These are phyloP conservation scores for Neospermospora avenae DNA, from an alignment of 2,329 filamentous ascomycete genomes.

Conservation along the genomic window DNA sequence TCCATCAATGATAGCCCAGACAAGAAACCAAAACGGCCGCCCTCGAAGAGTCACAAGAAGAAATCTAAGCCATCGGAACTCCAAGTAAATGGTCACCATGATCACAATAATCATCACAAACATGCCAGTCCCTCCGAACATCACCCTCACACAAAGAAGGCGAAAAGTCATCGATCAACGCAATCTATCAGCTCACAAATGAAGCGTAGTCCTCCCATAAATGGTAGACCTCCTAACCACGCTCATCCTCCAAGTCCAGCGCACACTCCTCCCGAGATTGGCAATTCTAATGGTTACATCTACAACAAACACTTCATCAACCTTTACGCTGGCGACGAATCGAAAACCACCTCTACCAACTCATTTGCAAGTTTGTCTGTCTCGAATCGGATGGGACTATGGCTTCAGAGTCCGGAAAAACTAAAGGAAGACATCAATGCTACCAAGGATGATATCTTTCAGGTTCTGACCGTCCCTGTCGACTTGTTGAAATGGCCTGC, in stretches of 20 bases:
- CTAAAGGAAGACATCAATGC: conserved; percentile 67
- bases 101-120: conserved; percentile 49
- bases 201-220: conserved; percentile 62
- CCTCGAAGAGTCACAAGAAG: conserved; percentile 83
- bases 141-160: conserved; percentile 66
- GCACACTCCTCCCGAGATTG: conserved; percentile 66
- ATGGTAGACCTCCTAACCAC: conserved; percentile 53
- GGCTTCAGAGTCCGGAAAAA: conserved; percentile 72
- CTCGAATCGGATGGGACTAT: conserved; percentile 70
- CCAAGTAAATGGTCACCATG: conserved; percentile 64
- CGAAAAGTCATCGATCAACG: conserved; percentile 78
- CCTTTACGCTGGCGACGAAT: conserved; percentile 1
- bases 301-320: conserved; percentile 59
- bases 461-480: conserved; percentile 36
- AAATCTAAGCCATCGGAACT: conserved; percentile 70
- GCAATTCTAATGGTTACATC: conserved; percentile 62
- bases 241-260: conserved; percentile 69
- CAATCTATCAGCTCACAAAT: conserved; percentile 71
- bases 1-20: conserved; percentile 49
- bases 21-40: conserved; percentile 70
- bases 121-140: conserved; percentile 44
- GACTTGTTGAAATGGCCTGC: conserved; percentile 31
- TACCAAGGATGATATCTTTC: conserved; percentile 65
- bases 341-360: conserved; percentile 62
- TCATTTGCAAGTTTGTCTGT: conserved; percentile 73